phyloP scores from a whole-genome alignment of 1,284 basidiomycete genomes.

The Xerocomus minutiporus region DNA sequence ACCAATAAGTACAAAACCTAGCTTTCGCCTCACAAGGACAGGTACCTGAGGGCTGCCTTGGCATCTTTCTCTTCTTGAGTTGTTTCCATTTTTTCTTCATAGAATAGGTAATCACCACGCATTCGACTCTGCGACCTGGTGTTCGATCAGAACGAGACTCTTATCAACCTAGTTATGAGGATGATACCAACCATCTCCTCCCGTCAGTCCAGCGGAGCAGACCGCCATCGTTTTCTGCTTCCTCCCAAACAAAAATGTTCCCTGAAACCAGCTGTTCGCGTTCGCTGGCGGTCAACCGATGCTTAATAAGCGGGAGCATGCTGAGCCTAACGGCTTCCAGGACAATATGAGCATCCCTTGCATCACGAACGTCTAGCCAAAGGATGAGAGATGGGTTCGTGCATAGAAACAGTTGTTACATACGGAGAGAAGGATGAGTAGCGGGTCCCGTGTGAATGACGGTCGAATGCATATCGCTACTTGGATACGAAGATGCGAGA shows the following conservation, averaged over 20 bases:
- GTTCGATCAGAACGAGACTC: constrained; percentile 3
- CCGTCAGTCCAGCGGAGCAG: constrained; percentile 76
- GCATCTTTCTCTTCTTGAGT: constrained; percentile 71
- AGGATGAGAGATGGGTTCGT: constrained; percentile 10
- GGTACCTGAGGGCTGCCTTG: constrained; percentile 66
- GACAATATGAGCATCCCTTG: constrained; percentile 64
- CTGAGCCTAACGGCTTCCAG: constrained; percentile 71
- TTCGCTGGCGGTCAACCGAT: constrained; percentile 61
- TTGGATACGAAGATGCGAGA: constrained; percentile 1
- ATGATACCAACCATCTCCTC: constrained; percentile 53
- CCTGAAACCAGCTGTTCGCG: constrained; percentile 64
- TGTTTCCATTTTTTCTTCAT: constrained; percentile 74
- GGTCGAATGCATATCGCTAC: constrained; percentile 16
- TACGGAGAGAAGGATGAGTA: constrained; percentile 59
- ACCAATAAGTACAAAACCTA: constrained; percentile 6
- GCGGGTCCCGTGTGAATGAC: constrained; percentile 24
- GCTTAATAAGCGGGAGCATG: constrained; percentile 63
- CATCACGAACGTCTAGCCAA: constrained; percentile 60
- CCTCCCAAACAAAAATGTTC: constrained; percentile 79
- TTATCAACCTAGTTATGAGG: neutral
- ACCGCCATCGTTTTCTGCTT: constrained; percentile 73
- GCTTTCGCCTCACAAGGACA: constrained; percentile 7
- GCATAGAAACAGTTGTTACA: constrained; percentile 19
- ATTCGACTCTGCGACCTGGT: constrained; percentile 73
- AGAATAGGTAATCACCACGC: constrained; percentile 76